Conservation (phyloP, 352 stramenopile species). For the Globisporangium irregulare region DNA sequence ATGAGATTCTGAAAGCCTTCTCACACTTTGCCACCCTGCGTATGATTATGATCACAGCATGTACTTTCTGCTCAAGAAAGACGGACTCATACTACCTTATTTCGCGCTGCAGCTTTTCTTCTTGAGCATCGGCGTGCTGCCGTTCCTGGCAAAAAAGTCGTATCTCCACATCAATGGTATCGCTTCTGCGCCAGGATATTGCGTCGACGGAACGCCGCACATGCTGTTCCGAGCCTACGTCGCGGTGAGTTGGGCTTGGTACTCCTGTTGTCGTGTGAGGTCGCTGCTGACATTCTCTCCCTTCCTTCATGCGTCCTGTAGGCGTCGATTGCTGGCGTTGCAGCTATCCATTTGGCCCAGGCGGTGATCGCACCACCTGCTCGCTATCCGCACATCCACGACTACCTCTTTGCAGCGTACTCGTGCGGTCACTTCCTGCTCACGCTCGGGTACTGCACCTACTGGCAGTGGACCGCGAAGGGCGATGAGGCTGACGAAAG, state of each 20-base stretch:
- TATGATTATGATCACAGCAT: constrained; percentile 39
- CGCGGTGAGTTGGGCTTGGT: constrained; percentile 30
- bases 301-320: constrained; percentile 16
- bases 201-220: constrained; percentile 32
- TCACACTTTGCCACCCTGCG: not conserved
- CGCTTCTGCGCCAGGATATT: constrained; percentile 34
- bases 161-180: constrained; percentile 23
- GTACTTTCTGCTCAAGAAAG: constrained; percentile 84
- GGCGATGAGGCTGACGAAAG: constrained; percentile 11
- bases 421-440: constrained; percentile 78
- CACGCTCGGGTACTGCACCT: constrained; percentile 72
- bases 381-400: constrained; percentile 80
- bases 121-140: constrained; percentile 40
- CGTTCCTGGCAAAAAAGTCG: constrained; percentile 35
- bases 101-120: constrained; percentile 56
- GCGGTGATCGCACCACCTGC: constrained; percentile 37
- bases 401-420: constrained; percentile 82
- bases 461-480: constrained; percentile 74
- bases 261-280: not conserved
- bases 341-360: constrained; percentile 57
- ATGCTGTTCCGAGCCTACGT: constrained; percentile 40
- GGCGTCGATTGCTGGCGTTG: constrained; percentile 52
- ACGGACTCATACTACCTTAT: constrained; percentile 72
- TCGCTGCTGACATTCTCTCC: not conserved
- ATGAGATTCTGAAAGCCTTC: not conserved